phyloP scores from a whole-genome alignment of 139 green algal species.

The Coelastrella sp. region DNA sequence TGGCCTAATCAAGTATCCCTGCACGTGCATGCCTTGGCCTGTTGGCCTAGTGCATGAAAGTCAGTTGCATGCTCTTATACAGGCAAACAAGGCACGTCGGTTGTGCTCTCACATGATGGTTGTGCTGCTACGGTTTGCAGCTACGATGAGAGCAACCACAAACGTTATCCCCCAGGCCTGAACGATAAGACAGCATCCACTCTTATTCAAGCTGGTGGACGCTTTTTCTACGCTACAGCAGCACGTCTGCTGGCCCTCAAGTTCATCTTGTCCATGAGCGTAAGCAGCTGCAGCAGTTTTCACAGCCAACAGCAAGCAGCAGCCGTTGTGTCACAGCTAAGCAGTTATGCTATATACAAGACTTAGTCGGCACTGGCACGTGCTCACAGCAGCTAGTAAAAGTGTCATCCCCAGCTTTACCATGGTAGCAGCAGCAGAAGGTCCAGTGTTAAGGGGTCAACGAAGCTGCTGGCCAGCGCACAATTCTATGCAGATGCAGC shows the following conservation, averaged over 20 bases:
- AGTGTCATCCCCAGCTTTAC: no score
- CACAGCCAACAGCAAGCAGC: neutral
- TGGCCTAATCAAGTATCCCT: no score
- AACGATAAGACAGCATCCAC: conserved; percentile 96
- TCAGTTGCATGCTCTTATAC: neutral
- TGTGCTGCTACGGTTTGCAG: conserved; percentile 47
- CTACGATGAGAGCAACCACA: conserved; percentile 92
- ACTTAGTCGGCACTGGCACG: neutral
- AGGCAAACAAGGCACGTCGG: no score
- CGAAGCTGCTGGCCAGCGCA: neutral
- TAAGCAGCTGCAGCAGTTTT: conserved; percentile 43
- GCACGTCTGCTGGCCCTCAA: conserved; percentile 96
- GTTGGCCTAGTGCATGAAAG: neutral
- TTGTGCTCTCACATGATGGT: neutral
- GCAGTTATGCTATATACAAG: neutral
- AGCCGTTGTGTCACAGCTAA: neutral
- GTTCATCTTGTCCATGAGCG: conserved; percentile 96
- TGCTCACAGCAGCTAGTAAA: neutral
- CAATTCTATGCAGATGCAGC: no score
- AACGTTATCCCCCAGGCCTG: conserved; percentile 82
- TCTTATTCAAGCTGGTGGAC: conserved; percentile 96
- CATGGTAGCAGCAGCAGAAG: neutral
- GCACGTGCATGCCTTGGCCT: neutral
- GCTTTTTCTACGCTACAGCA: conserved; percentile 98
- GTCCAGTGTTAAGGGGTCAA: neutral